A percentile compares a stretch with the other conserved stretches of the same genome.
These are phyloP conservation scores for Suillus americanus DNA, from an alignment of 768 basidiomycete genomes.

Conservation along the genomic window DNA sequence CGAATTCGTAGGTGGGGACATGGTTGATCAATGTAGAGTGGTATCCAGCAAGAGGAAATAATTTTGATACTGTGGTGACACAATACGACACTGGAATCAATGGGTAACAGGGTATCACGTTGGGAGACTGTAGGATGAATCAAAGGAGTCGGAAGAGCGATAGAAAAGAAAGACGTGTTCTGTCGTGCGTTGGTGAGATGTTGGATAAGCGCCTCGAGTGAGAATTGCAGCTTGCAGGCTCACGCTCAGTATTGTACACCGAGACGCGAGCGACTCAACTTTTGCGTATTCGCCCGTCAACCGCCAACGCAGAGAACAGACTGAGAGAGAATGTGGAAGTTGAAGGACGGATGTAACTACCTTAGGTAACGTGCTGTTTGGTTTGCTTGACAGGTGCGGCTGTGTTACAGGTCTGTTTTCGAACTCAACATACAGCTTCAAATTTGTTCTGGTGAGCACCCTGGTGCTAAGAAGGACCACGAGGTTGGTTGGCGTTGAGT, in stretches of 20 bases:
- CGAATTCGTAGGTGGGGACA: constrained; percentile 54
- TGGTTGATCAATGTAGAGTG: constrained; percentile 22
- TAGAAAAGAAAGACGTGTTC: constrained; percentile 39
- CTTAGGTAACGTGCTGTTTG: constrained; percentile 16
- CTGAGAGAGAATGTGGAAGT: constrained; percentile 11
- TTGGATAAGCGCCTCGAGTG: constrained; percentile 35
- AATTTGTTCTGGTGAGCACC: not conserved
- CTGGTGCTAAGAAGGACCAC: not conserved
- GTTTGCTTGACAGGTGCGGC: constrained; percentile 23
- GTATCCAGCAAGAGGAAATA: constrained; percentile 13
- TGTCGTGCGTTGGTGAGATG: constrained; percentile 32
- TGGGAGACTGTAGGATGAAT: constrained; percentile 23
- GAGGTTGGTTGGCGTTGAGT: not conserved
- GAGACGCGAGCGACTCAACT: constrained; percentile 29
- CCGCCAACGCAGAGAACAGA: constrained; percentile 34
- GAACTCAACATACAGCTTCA: constrained; percentile 21
- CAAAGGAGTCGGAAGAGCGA: constrained; percentile 32
- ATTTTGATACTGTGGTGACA: constrained; percentile 1
- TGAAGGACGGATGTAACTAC: constrained; percentile 14
- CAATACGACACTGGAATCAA: constrained; percentile 1
- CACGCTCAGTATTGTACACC: constrained; percentile 28
- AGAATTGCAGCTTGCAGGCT: constrained; percentile 30
- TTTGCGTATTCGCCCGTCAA: constrained; percentile 34
- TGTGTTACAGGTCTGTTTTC: constrained; percentile 39
- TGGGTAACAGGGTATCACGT: constrained; percentile 25